Conservation (phyloP, 768 basidiomycete species). For the Lentinula guzmanii region DNA sequence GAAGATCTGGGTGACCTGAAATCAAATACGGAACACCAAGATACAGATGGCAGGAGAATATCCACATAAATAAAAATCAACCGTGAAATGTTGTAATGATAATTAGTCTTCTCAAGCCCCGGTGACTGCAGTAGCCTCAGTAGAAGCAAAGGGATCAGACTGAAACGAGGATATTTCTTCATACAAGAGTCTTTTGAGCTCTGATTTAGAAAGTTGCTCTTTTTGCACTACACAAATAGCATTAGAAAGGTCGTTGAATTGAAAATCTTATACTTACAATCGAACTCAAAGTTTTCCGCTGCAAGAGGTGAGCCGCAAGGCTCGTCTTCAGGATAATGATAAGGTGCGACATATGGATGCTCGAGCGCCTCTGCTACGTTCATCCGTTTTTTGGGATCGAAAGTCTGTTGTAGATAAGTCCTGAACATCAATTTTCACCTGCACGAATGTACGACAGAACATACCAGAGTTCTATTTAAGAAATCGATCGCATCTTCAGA, state of each 20-base stretch:
- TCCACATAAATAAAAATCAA: too few species aligned
- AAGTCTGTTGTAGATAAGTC: conserved; percentile 49
- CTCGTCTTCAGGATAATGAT: conserved; percentile 97
- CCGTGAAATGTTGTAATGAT: too few species aligned
- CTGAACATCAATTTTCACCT: background rate
- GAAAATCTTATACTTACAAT: conserved; percentile 45
- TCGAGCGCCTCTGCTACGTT: conserved; percentile 90
- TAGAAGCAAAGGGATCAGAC: conserved; percentile 23
- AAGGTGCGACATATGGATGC: conserved; percentile 88
- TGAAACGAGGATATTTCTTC: conserved; percentile 93
- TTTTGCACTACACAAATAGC: conserved; percentile 65
- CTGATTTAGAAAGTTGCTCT: conserved; percentile 91
- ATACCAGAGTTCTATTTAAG: conserved; percentile 74
- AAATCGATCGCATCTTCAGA: conserved; percentile 67
- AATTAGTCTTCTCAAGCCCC: background rate
- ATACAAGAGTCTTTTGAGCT: conserved; percentile 89
- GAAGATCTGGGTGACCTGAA: too few species aligned
- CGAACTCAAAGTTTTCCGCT: conserved; percentile 96
- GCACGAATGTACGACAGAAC: conserved; percentile 11
- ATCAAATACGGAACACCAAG: too few species aligned
- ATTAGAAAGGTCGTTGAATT: background rate
- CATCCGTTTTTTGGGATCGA: conserved; percentile 95
- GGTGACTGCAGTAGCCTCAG: background rate
- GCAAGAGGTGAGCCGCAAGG: conserved; percentile 91
- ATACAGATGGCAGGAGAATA: background rate